These are phyloP conservation scores for Quercus gilva DNA, from an alignment of 306 rosid species.

Conservation along the genomic window DNA sequence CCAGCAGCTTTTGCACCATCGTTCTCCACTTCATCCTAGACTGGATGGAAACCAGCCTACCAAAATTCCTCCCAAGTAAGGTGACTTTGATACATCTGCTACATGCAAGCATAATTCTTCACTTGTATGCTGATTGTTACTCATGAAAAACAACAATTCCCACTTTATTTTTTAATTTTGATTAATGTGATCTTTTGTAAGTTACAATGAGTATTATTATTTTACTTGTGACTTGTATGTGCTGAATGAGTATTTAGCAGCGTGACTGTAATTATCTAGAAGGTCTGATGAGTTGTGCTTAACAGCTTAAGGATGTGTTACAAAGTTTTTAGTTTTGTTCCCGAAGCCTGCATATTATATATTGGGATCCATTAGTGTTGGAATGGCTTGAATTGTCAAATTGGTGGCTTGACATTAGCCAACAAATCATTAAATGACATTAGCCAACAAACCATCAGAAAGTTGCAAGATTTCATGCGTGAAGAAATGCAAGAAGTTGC, in stretches of 20 bases:
- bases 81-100: background rate
- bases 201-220: background rate
- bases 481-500: too few species aligned
- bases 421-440: too few species aligned
- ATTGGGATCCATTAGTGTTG: background rate
- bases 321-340: background rate
- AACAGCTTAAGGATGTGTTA: background rate
- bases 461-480: too few species aligned
- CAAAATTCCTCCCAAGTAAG: conserved; percentile 20
- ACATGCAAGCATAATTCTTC: background rate
- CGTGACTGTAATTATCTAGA: conserved; percentile 17
- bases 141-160: background rate
- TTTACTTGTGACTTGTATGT: background rate
- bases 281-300: background rate
- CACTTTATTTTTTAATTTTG: background rate
- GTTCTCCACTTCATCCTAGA: conserved; percentile 53
- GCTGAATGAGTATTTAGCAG: background rate
- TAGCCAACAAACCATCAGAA: too few species aligned
- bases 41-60: conserved; percentile 20
- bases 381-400: too few species aligned
- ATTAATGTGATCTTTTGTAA: background rate
- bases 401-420: too few species aligned
- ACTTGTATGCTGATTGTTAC: background rate
- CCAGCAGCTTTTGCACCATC: conserved; percentile 45
- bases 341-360: background rate